These are phyloP conservation scores for Coprinopsis marcescibilis DNA, from an alignment of 768 basidiomycete species.

Conservation along the genomic window DNA sequence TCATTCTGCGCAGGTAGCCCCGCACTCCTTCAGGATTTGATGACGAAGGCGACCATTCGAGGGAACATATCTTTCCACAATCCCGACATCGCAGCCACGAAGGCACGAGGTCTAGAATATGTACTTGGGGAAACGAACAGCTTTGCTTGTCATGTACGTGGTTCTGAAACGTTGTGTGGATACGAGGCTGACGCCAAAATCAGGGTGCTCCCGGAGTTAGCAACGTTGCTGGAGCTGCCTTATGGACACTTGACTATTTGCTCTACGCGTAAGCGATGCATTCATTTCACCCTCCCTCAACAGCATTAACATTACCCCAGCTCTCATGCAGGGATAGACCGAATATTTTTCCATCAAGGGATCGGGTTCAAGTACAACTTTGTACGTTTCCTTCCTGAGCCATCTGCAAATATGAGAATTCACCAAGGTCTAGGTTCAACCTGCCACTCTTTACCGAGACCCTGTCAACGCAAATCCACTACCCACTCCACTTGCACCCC, in stretches of 20 bases:
- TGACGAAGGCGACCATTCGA: constrained; percentile 55
- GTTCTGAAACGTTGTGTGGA: neutral
- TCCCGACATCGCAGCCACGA: constrained; percentile 49
- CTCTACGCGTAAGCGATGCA: constrained; percentile 41
- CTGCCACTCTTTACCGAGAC: constrained; percentile 49
- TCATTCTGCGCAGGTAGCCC: constrained; percentile 53
- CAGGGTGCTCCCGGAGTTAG: constrained; percentile 52
- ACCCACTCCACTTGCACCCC: constrained; percentile 43
- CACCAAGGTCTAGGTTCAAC: constrained; percentile 48
- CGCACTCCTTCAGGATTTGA: constrained; percentile 54
- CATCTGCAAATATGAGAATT: neutral
- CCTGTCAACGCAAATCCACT: constrained; percentile 50
- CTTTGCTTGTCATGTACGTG: constrained; percentile 36
- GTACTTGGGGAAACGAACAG: constrained; percentile 62
- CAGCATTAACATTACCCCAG: constrained; percentile 14
- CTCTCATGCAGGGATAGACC: constrained; percentile 46
- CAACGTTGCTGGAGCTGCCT: constrained; percentile 63
- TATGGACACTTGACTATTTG: constrained; percentile 65
- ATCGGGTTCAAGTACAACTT: constrained; percentile 69
- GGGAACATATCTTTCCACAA: constrained; percentile 48
- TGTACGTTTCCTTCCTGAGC: constrained; percentile 25
- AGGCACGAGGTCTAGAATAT: constrained; percentile 43
- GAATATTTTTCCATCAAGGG: constrained; percentile 60
- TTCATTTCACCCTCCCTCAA: neutral
- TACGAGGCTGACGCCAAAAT: neutral